phyloP scores from a whole-genome alignment of 2,329 filamentous ascomycete genomes.

The Rachicladosporium sp. region DNA sequence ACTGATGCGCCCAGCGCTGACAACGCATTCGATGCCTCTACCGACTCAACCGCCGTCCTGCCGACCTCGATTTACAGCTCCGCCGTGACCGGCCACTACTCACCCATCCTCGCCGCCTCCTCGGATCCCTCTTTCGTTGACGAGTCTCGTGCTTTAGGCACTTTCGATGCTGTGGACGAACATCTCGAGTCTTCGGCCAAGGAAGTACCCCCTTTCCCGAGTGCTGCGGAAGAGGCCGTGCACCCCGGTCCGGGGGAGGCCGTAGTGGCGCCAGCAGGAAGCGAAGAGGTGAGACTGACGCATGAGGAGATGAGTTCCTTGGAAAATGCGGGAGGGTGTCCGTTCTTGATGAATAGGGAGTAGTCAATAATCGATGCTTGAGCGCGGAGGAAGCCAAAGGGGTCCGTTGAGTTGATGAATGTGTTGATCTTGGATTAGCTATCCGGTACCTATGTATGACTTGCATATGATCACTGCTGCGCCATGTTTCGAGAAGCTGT shows the following conservation, averaged over 20 bases:
- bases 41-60: slow-evolving; percentile 5
- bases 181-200: slow-evolving; percentile 18
- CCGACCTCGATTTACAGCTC: too few relatives aligned
- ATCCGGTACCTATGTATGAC: too few relatives aligned
- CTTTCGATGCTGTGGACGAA: slow-evolving; percentile 19
- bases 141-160: slow-evolving; percentile 12
- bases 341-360: slow-evolving; percentile 28
- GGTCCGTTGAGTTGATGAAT: background rate
- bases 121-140: slow-evolving; percentile 5
- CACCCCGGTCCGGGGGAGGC: slow-evolving; percentile 24
- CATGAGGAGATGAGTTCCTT: slow-evolving; percentile 27
- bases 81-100: too few relatives aligned
- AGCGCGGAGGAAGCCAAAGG: background rate
- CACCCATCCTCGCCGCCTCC: too few relatives aligned
- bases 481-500: too few relatives aligned
- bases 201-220: slow-evolving; percentile 23
- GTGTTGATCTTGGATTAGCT: too few relatives aligned
- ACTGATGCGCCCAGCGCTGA: background rate
- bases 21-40: slow-evolving; percentile 10
- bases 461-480: too few relatives aligned
- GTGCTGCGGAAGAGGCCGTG: slow-evolving; percentile 22
- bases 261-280: slow-evolving; percentile 20
- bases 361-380: slow-evolving; percentile 6
- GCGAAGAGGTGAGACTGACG: slow-evolving; percentile 23
- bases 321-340: slow-evolving; percentile 19